Conservation (phyloP, 257 asterid genomes). For the Solanum piurae region DNA sequence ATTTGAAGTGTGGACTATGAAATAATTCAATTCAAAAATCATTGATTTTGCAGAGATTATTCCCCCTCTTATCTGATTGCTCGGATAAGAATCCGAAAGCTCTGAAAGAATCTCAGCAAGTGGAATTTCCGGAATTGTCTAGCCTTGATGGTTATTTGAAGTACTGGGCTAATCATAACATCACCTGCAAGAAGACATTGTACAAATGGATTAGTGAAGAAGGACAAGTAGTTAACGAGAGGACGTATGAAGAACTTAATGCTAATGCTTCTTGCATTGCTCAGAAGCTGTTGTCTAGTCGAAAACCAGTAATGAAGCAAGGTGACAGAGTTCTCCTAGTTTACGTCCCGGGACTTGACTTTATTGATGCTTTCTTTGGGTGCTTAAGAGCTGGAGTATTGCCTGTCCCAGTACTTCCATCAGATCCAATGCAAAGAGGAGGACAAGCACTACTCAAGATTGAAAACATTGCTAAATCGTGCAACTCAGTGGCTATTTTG, state of each 20-base stretch:
- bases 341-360: conserved; percentile 72
- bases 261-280: conserved; percentile 61
- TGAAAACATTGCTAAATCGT: conserved; percentile 56
- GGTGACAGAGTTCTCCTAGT: conserved; percentile 76
- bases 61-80: conserved; percentile 28
- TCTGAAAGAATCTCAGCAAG: conserved; percentile 36
- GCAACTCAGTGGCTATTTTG: conserved; percentile 61
- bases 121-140: conserved; percentile 50
- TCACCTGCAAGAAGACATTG: conserved; percentile 35
- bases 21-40: background rate
- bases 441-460: conserved; percentile 79
- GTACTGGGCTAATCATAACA: conserved; percentile 58
- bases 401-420: conserved; percentile 86
- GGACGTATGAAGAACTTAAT: conserved; percentile 54
- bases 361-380: conserved; percentile 77
- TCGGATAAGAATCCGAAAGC: conserved; percentile 25
- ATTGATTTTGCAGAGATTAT: conserved; percentile 43
- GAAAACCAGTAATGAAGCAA: conserved; percentile 44
- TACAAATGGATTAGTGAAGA: conserved; percentile 73
- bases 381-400: conserved; percentile 65
- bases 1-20: background rate
- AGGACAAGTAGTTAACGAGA: conserved; percentile 34
- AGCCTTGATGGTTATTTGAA: conserved; percentile 58
- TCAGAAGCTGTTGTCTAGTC: conserved; percentile 52
- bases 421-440: conserved; percentile 88